Evolutionary conservation across 2,329 filamentous ascomycete species (phyloP).

Genomic region (Aureobasidium sp.): DNA sequence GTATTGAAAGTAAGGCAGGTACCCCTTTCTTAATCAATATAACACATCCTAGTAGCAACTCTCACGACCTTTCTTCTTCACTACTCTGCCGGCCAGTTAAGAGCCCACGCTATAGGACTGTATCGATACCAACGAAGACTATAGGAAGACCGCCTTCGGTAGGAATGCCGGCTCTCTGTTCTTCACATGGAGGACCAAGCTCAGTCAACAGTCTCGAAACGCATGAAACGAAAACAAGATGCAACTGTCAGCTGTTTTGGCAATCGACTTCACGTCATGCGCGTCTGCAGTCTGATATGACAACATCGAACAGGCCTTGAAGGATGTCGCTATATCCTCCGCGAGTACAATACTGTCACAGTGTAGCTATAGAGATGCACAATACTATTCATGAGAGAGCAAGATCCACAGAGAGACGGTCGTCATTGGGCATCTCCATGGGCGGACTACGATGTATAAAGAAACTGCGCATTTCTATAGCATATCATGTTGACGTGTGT

Average conservation of each 20-base stretch:
- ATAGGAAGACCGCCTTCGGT: neutral
- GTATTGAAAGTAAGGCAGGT: constrained; percentile 4
- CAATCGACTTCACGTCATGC: neutral
- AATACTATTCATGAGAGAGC: too few relatives aligned
- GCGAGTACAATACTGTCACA: too few relatives aligned
- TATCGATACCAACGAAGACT: neutral
- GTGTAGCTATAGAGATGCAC: too few relatives aligned
- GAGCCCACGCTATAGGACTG: neutral
- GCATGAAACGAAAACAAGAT: neutral
- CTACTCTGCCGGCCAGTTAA: neutral
- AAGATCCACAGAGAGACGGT: too few relatives aligned
- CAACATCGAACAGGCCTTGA: neutral
- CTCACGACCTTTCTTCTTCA: neutral
- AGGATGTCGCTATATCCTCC: too few relatives aligned
- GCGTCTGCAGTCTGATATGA: neutral
- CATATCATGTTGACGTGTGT: too few relatives aligned
- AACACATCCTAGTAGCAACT: neutral
- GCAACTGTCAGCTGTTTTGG: neutral
- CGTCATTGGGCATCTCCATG: too few relatives aligned
- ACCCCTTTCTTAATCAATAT: neutral
- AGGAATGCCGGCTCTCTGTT: neutral
- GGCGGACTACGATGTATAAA: too few relatives aligned
- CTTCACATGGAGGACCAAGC: neutral
- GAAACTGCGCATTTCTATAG: too few relatives aligned
- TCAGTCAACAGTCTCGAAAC: neutral